phyloP scores from a whole-genome alignment of 257 asterid species.

The Osmanthus fragrans region DNA sequence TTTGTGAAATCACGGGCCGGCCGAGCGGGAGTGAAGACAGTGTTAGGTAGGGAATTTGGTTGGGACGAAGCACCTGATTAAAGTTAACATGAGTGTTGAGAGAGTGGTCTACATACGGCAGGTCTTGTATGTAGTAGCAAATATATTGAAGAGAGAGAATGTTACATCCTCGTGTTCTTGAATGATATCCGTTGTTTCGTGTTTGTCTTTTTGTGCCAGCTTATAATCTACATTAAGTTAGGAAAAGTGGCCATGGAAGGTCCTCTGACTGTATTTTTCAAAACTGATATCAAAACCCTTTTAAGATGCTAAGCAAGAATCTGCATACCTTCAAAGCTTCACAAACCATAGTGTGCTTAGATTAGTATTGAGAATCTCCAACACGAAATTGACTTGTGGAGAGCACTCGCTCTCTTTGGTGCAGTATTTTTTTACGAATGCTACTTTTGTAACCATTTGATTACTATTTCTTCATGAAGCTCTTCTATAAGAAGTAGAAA shows the following conservation, averaged over 20 bases:
- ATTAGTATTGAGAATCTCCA: conserved; percentile 22
- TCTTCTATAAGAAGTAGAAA: too few species aligned
- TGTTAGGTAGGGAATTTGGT: not conserved
- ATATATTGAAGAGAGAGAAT: too few species aligned
- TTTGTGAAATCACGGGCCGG: not conserved
- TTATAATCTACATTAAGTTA: too few species aligned
- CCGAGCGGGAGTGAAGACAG: not conserved
- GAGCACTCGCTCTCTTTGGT: not conserved
- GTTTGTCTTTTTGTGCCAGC: too few species aligned
- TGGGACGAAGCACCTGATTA: not conserved
- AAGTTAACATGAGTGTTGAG: not conserved
- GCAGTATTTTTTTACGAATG: not conserved
- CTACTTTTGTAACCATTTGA: too few species aligned
- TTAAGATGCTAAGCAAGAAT: conserved; percentile 22
- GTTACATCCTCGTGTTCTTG: too few species aligned
- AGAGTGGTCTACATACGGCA: not conserved
- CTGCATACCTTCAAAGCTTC: conserved; percentile 10
- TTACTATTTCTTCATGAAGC: too few species aligned
- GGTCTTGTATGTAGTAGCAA: not conserved
- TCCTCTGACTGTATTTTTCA: not conserved
- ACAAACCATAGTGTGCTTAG: not conserved
- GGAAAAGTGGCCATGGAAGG: too few species aligned
- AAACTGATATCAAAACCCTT: conserved; percentile 19
- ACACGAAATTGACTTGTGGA: conserved; percentile 14
- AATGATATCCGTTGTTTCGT: too few species aligned